Evolutionary conservation across 2,329 filamentous ascomycete species (phyloP).

Genomic region (Sporothrix schenckii): DNA sequence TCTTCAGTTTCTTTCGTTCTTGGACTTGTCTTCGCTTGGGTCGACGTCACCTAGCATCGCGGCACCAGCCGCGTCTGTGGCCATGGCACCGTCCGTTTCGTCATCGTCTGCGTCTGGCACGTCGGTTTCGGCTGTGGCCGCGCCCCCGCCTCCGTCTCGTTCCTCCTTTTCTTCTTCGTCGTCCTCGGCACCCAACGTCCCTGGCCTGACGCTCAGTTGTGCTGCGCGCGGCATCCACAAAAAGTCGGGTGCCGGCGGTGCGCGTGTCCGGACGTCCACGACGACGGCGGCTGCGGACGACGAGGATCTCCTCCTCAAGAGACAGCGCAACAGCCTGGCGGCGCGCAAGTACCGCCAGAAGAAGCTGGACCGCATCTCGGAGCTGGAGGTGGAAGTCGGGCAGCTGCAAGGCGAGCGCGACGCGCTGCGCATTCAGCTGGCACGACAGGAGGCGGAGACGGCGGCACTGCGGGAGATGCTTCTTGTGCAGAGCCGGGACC

Average conservation of each 20-base stretch:
- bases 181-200: not conserved
- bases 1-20: conserved; percentile 16
- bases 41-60: not conserved
- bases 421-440: conserved; percentile 58
- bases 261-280: not conserved
- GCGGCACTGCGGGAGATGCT: conserved; percentile 56
- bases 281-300: conserved; percentile 31
- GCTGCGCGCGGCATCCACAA: conserved; percentile 3
- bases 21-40: conserved; percentile 11
- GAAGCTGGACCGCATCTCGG: conserved; percentile 61
- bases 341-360: conserved; percentile 66
- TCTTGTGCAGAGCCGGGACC: conserved; percentile 33
- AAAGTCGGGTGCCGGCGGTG: conserved; percentile 15
- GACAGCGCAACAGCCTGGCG: conserved; percentile 64
- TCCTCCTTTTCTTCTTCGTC: not conserved
- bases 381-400: conserved; percentile 58
- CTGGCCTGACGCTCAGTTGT: conserved; percentile 6
- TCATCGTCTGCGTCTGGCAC: not conserved
- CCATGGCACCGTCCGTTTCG: conserved; percentile 5
- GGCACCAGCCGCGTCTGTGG: not conserved
- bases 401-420: conserved; percentile 59
- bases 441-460: conserved; percentile 62
- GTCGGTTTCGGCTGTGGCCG: not conserved
- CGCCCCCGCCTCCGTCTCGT: not conserved
- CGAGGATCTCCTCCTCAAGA: conserved; percentile 48